Conservation (phyloP, 2,329 filamentous ascomycete genomes). For the Chalaropsis thielavioides region DNA sequence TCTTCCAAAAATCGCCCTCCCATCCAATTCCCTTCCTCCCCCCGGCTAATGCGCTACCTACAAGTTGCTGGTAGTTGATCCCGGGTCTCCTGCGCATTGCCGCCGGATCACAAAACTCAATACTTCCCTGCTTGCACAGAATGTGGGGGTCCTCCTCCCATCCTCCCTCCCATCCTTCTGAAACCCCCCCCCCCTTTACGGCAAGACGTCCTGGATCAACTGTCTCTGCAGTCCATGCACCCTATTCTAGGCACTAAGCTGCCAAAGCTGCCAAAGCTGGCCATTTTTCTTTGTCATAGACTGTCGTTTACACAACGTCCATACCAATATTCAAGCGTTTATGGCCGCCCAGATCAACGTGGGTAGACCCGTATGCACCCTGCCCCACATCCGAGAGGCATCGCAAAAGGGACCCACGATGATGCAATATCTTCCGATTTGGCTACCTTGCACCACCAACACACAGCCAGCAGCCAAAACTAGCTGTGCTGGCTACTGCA, state of each 20-base stretch:
- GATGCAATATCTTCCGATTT: constrained; percentile 50
- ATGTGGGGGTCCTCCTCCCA: background rate
- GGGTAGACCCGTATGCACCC: background rate
- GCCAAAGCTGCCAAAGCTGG: background rate
- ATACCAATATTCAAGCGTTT: background rate
- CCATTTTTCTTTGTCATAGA: constrained; percentile 5
- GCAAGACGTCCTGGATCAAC: background rate
- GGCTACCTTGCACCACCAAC: background rate
- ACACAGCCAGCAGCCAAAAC: background rate
- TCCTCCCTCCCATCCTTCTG: background rate
- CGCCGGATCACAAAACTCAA: constrained; percentile 12
- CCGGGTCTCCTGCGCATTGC: background rate
- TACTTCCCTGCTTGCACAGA: constrained; percentile 2
- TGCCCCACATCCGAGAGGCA: constrained; percentile 18
- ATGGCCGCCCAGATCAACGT: background rate
- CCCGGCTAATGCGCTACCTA: background rate
- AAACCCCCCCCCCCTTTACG: background rate
- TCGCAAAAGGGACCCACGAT: constrained; percentile 33
- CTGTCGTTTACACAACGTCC: background rate
- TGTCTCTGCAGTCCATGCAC: background rate
- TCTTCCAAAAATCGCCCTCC: too few relatives aligned
- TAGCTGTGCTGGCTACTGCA: background rate
- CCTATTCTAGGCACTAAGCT: background rate
- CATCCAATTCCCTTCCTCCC: background rate
- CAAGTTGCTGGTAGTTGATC: background rate